These are phyloP conservation scores for Fraxinus cuspidata DNA, from an alignment of 257 asterid genomes.

Conservation along the genomic window DNA sequence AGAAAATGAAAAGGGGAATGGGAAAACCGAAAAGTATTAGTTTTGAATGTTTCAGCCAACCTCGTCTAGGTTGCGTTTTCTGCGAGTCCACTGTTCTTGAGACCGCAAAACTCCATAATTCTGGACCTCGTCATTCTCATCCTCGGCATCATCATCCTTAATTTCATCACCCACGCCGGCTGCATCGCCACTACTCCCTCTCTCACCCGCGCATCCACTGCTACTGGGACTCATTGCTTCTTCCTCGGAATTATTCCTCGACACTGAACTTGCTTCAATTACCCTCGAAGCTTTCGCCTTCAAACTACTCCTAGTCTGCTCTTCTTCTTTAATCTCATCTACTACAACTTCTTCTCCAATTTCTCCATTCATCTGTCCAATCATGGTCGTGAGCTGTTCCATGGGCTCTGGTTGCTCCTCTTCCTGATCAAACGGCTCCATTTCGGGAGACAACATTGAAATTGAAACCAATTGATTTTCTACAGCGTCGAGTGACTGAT, in stretches of 20 bases:
- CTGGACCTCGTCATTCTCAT: slow-evolving; percentile 49
- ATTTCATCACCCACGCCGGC: slow-evolving; percentile 63
- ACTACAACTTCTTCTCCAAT: slow-evolving; percentile 27
- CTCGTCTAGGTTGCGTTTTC: slow-evolving; percentile 82
- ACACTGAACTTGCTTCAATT: slow-evolving; percentile 31
- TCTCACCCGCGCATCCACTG: slow-evolving; percentile 91
- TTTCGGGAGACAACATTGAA: slow-evolving; percentile 56
- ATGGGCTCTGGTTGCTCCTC: slow-evolving; percentile 33
- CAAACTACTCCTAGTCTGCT: slow-evolving; percentile 24
- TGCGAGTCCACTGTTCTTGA: slow-evolving; percentile 59
- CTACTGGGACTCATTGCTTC: slow-evolving; percentile 80
- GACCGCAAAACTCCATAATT: slow-evolving; percentile 41
- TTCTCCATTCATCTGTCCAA: slow-evolving; percentile 42
- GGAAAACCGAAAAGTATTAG: neutral
- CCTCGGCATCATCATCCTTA: slow-evolving; percentile 32
- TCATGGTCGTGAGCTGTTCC: slow-evolving; percentile 30
- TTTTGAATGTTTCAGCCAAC: slow-evolving; percentile 36
- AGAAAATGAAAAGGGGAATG: neutral
- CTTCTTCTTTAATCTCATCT: slow-evolving; percentile 17
- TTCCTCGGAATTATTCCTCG: slow-evolving; percentile 42
- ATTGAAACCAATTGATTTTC: slow-evolving; percentile 89
- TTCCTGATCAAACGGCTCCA: slow-evolving; percentile 32
- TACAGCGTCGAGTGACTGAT: slow-evolving; percentile 88
- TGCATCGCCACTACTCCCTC: slow-evolving; percentile 56
- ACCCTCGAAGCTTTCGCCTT: slow-evolving; percentile 46